Evolutionary conservation across 192 early-diverging fungal genomes (phyloP).

Genomic region (Coemansia sp.): DNA sequence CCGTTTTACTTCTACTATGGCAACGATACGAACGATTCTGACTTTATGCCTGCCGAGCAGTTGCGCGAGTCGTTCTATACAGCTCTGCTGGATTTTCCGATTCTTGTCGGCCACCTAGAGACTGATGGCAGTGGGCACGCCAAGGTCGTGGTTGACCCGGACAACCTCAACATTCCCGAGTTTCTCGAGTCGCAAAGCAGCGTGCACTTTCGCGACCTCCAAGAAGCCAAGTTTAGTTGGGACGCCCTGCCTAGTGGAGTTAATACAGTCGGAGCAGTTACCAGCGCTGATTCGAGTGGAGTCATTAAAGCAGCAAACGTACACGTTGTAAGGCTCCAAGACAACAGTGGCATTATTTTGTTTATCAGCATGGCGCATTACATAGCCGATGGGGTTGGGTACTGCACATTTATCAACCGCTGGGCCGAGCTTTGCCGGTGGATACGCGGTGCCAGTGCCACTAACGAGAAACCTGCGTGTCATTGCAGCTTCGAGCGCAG

Average conservation of each 20-base stretch:
- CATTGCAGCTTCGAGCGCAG: neutral
- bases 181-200: conserved; percentile 18
- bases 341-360: conserved; percentile 29
- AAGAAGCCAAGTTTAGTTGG: conserved; percentile 16
- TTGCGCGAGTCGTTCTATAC: conserved; percentile 24
- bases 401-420: conserved; percentile 18
- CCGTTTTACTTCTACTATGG: conserved; percentile 19
- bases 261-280: neutral
- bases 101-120: conserved; percentile 19
- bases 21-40: conserved; percentile 2
- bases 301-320: conserved; percentile 15
- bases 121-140: neutral
- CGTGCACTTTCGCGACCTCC: conserved; percentile 10
- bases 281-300: neutral
- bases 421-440: conserved; percentile 18
- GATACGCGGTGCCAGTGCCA: neutral
- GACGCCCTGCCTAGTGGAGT: conserved; percentile 7
- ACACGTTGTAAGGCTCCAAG: conserved; percentile 13
- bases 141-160: conserved; percentile 5
- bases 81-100: conserved; percentile 22
- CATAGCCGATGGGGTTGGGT: conserved; percentile 20
- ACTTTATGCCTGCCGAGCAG: conserved; percentile 27
- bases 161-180: conserved; percentile 31
- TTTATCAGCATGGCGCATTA: conserved; percentile 24
- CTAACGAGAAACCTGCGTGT: neutral